A percentile compares a stretch with the other conserved stretches of the same genome.
phyloP scores from a whole-genome alignment of 2,329 filamentous ascomycete genomes.

The Blastomyces gilchristii region DNA sequence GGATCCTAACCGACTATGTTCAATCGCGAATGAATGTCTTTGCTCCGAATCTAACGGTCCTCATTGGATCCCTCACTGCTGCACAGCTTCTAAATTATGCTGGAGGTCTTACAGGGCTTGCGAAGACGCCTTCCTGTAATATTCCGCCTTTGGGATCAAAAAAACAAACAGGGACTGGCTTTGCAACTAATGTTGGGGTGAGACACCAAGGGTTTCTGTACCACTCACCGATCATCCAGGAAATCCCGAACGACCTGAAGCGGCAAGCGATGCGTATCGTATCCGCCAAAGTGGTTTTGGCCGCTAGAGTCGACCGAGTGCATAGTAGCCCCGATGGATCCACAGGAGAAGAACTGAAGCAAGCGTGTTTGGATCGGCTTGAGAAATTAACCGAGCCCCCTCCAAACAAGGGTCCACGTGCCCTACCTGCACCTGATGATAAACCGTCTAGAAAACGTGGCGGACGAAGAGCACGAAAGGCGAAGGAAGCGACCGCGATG shows the following conservation, averaged over 20 bases:
- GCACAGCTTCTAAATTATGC: conserved; percentile 94
- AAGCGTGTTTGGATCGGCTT: conserved; percentile 71
- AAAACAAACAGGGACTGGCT: conserved; percentile 66
- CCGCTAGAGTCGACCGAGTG: conserved; percentile 78
- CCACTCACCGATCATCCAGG: conserved; percentile 77
- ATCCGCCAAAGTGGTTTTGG: conserved; percentile 85
- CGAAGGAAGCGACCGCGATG: conserved; percentile 94
- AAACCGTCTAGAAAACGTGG: conserved; percentile 90
- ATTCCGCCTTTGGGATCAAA: conserved; percentile 84
- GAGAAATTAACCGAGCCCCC: conserved; percentile 90
- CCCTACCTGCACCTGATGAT: conserved; percentile 85
- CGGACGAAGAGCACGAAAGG: conserved; percentile 78
- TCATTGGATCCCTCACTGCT: conserved; percentile 86
- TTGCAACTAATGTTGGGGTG: conserved; percentile 86
- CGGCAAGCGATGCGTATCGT: conserved; percentile 93
- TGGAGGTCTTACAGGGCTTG: conserved; percentile 76
- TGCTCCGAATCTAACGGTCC: conserved; percentile 80
- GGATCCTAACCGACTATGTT: conserved; percentile 80
- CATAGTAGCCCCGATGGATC: conserved; percentile 73
- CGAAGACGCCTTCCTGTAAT: conserved; percentile 89
- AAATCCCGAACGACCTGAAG: conserved; percentile 76
- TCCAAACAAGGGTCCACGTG: conserved; percentile 75
- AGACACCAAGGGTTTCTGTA: conserved; percentile 90
- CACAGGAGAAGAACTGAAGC: conserved; percentile 69
- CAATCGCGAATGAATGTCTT: conserved; percentile 95